A percentile compares a stretch with the other conserved stretches of the same genome.
phyloP scores from a whole-genome alignment of 345 rosid species.

The Dipteronia dyeriana region DNA sequence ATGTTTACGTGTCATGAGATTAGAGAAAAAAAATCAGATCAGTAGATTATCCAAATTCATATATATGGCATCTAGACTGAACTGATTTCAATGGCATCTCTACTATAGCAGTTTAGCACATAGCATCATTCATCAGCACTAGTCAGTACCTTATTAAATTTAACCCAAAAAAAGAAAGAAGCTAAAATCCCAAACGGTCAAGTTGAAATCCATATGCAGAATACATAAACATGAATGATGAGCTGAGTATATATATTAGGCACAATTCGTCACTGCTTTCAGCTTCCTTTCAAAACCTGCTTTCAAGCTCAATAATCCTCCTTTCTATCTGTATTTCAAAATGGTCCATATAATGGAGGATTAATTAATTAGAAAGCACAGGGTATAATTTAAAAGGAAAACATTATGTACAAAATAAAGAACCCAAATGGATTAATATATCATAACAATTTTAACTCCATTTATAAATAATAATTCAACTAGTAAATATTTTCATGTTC shows the following conservation, averaged over 20 bases:
- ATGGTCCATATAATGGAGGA: not conserved
- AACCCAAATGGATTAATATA: not conserved
- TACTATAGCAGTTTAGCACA: not conserved
- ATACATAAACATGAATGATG: not conserved
- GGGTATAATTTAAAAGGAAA: not conserved
- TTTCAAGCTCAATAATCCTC: conserved; percentile 30
- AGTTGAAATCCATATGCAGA: not conserved
- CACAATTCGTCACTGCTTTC: not conserved
- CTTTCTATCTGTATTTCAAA: conserved; percentile 33
- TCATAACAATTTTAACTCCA: not conserved
- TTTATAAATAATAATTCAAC: not conserved
- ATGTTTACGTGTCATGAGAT: too few relatives aligned
- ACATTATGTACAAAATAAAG: not conserved
- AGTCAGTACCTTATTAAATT: not conserved
- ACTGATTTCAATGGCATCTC: not conserved
- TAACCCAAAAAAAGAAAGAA: too few relatives aligned
- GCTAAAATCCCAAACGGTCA: not conserved
- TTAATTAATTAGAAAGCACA: not conserved
- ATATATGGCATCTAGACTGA: too few relatives aligned
- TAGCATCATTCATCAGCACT: not conserved
- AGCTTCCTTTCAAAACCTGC: conserved; percentile 8
- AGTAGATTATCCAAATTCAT: too few relatives aligned
- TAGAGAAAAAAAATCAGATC: too few relatives aligned
- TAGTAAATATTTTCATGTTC: not conserved
- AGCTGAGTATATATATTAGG: conserved; percentile 2